Conservation (phyloP, 495 filamentous ascomycete species). For the Emericellopsis terricola region DNA sequence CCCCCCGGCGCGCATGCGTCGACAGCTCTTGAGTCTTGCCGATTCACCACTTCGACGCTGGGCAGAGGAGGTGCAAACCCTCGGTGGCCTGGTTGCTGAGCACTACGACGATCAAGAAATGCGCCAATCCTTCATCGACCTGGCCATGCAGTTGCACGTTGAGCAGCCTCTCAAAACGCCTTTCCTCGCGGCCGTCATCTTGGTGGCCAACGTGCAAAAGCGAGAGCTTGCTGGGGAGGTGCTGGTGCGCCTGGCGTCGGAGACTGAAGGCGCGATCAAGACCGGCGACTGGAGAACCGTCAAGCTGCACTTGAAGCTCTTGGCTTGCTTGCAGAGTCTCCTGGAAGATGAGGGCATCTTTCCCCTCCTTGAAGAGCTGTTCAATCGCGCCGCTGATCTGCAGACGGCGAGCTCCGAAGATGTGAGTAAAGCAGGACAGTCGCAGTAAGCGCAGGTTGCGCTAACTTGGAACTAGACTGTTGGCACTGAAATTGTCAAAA, state of each 20-base stretch:
- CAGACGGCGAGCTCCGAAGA: slow-evolving; percentile 85
- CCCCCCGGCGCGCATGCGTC: slow-evolving; percentile 58
- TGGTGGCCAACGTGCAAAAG: slow-evolving; percentile 57
- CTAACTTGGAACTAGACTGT: slow-evolving; percentile 42
- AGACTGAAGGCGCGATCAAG: slow-evolving; percentile 42
- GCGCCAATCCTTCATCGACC: slow-evolving; percentile 45
- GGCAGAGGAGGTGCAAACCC: slow-evolving; percentile 60
- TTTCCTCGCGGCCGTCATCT: slow-evolving; percentile 65
- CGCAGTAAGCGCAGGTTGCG: no score
- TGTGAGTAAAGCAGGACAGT: no score
- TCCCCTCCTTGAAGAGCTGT: slow-evolving; percentile 65
- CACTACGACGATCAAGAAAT: slow-evolving; percentile 63
- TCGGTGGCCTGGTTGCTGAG: slow-evolving; percentile 59
- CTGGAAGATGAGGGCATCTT: slow-evolving; percentile 80
- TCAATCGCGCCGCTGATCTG: slow-evolving; percentile 65
- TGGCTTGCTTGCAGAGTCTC: slow-evolving; percentile 63
- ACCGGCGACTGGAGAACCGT: slow-evolving; percentile 72
- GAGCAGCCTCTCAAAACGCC: slow-evolving; percentile 97
- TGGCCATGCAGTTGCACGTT: slow-evolving; percentile 54
- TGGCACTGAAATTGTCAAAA: slow-evolving; percentile 81
- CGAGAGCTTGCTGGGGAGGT: slow-evolving; percentile 52
- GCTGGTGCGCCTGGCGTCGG: slow-evolving; percentile 36
- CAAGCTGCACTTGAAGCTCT: slow-evolving; percentile 75
- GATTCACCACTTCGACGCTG: slow-evolving; percentile 68
- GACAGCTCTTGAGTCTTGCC: slow-evolving; percentile 65